Percentiles rank a stretch among this genome's conserved stretches.
Conservation (phyloP, 352 stramenopile species). For the Pythium coloratum region DNA sequence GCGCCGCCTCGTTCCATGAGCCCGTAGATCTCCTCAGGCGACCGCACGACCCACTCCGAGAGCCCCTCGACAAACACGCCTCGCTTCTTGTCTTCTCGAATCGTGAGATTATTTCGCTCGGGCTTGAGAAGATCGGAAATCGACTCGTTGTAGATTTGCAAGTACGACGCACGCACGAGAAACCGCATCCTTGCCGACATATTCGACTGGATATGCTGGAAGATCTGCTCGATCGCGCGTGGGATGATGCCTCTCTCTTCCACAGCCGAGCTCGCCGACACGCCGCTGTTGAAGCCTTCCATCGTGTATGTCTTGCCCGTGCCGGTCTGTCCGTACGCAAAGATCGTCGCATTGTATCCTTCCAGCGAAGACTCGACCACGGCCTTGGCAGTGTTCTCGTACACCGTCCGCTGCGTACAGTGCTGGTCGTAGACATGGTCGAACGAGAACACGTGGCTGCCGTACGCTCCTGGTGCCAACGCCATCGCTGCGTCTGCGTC, state of each 20-base stretch:
- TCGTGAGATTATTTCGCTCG: constrained; percentile 90
- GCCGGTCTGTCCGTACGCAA: constrained; percentile 90
- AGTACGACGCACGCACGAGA: constrained; percentile 90
- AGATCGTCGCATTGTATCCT: constrained; percentile 92
- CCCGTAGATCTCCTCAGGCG: constrained; percentile 92
- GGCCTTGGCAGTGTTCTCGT: constrained; percentile 92
- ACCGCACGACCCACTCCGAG: constrained; percentile 94
- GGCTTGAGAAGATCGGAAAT: constrained; percentile 95
- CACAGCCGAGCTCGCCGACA: constrained; percentile 58
- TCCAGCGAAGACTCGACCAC: constrained; percentile 92
- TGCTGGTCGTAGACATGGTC: constrained; percentile 94
- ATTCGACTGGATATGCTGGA: constrained; percentile 89
- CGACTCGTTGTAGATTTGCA: constrained; percentile 96
- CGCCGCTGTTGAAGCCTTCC: constrained; percentile 92
- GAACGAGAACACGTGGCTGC: constrained; percentile 92
- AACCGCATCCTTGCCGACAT: constrained; percentile 86
- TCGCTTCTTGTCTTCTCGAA: constrained; percentile 91
- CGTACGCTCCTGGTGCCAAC: constrained; percentile 54
- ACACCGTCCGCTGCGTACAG: constrained; percentile 89
- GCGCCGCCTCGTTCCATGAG: constrained; percentile 92
- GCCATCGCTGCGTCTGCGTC: background rate
- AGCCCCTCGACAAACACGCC: constrained; percentile 94
- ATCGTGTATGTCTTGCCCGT: constrained; percentile 97
- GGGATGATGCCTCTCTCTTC: constrained; percentile 97
- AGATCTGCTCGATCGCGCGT: constrained; percentile 96